Evolutionary conservation across 306 rosid genomes (phyloP).

Genomic region (Malus sieversii): DNA sequence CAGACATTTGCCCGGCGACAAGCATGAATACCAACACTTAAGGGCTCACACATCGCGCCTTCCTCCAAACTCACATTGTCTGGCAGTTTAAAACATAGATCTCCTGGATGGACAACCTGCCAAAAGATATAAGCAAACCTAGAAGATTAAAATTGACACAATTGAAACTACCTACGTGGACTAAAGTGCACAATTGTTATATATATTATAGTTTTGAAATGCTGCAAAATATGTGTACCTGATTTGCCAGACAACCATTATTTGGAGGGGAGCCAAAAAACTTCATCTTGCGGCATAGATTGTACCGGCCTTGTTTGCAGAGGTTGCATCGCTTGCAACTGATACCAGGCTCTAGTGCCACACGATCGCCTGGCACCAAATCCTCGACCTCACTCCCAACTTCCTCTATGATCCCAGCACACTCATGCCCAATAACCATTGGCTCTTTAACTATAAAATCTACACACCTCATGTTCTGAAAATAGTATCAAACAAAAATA

Average conservation of each 20-base stretch:
- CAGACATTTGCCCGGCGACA: slow-evolving; percentile 36
- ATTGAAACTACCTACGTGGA: background rate
- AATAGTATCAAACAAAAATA: background rate
- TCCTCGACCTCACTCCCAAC: slow-evolving; percentile 28
- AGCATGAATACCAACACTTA: slow-evolving; percentile 38
- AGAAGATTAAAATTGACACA: background rate
- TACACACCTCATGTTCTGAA: slow-evolving; percentile 39
- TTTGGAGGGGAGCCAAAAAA: slow-evolving; percentile 37
- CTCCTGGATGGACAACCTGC: slow-evolving; percentile 40
- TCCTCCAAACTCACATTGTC: slow-evolving; percentile 40
- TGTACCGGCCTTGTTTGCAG: slow-evolving; percentile 36
- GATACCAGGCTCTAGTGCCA: slow-evolving; percentile 43
- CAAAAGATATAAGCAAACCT: background rate
- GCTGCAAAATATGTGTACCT: slow-evolving; percentile 2
- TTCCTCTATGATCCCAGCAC: slow-evolving; percentile 43
- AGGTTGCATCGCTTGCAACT: slow-evolving; percentile 29
- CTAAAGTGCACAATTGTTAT: background rate
- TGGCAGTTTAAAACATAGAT: slow-evolving; percentile 32
- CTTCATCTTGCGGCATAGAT: slow-evolving; percentile 38
- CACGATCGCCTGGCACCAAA: slow-evolving; percentile 32
- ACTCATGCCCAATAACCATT: slow-evolving; percentile 45
- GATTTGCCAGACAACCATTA: slow-evolving; percentile 35
- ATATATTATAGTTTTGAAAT: background rate
- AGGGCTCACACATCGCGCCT: slow-evolving; percentile 43
- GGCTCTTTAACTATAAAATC: slow-evolving; percentile 35